Evolutionary conservation across 768 basidiomycete genomes (phyloP).

Genomic region (Boletales sp.): DNA sequence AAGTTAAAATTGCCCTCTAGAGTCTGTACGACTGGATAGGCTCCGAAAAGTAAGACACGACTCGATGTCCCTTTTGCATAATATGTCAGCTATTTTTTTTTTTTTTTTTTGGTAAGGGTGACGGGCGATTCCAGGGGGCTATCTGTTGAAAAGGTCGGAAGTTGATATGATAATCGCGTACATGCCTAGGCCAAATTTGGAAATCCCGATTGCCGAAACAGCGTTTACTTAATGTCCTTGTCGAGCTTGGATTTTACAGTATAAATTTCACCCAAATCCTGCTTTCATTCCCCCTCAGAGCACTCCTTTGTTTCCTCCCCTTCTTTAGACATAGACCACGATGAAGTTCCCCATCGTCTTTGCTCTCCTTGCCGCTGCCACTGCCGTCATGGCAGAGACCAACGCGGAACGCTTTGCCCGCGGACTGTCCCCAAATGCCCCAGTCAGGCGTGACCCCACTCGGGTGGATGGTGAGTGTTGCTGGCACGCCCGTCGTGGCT

Average conservation of each 20-base stretch:
- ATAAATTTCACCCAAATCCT: not conserved
- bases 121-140: too few species aligned
- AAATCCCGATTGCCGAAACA: too few species aligned
- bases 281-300: not conserved
- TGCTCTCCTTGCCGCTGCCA: conserved; percentile 37
- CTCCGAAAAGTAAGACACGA: too few species aligned
- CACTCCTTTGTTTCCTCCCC: not conserved
- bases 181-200: too few species aligned
- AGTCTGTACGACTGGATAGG: too few species aligned
- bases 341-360: conserved; percentile 32
- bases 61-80: too few species aligned
- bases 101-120: too few species aligned
- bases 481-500: not conserved
- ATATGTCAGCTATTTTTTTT: too few species aligned
- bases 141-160: too few species aligned
- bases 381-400: conserved; percentile 41
- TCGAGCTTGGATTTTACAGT: not conserved
- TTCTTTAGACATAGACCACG: not conserved
- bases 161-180: too few species aligned
- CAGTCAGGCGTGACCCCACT: conserved; percentile 31
- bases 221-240: too few species aligned
- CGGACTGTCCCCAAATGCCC: conserved; percentile 47
- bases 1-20: too few species aligned
- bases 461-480: conserved; percentile 30
- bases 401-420: conserved; percentile 54